Evolutionary conservation across 2,329 filamentous ascomycete species (phyloP), one percentile per base, ranked within the genome.

Genomic region (Apiospora sp.): DNA sequence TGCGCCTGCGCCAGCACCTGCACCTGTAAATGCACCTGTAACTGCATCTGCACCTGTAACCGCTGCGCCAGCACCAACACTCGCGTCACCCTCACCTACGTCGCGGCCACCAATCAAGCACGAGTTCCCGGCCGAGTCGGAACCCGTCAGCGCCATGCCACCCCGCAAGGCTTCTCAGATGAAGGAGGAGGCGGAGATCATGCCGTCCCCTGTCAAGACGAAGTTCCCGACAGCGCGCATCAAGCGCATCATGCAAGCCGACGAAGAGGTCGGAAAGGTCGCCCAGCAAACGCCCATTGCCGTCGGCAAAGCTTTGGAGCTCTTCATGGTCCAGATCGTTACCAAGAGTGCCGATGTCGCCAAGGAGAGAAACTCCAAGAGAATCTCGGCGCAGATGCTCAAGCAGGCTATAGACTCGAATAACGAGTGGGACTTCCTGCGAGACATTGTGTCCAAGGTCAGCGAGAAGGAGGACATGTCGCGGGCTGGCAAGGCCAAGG

Each of bases 201-300:
- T 84, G 82, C 89, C 82, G 84, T 98, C 84, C 83, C 88, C 94
- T 61, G 94, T 99, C 78, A 94, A 91, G 83, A 98, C 96, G 46
- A 98, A 98, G 79, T 99, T 99, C 79, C 96, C 96, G 1, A 97
- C 97, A 44, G 96, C 96, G 19, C 90, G 96, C 74, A 99, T 99
- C 86, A 99, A 99, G 87, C 92, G 96, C 70, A 98, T 99, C 79
- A 98, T 99, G 96, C 96, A 99, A 84, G 96, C 96, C 14, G 96
- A 99, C 80, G 96, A 99, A 80, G 96, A 99, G 81, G 95, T 99
- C 0, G 96, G 96, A 74, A 99, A 99, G 84, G 96, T 99, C 13
- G 95, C 96, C 4, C 96, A 99, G 83, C 96, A 98, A 74, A 98
- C 96, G 0, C 96, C 96, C 22, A 97, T 98, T 72, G 96, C 96